Evolutionary conservation across 1,284 basidiomycete genomes (phyloP).

Genomic region (Puccinia triticina): DNA sequence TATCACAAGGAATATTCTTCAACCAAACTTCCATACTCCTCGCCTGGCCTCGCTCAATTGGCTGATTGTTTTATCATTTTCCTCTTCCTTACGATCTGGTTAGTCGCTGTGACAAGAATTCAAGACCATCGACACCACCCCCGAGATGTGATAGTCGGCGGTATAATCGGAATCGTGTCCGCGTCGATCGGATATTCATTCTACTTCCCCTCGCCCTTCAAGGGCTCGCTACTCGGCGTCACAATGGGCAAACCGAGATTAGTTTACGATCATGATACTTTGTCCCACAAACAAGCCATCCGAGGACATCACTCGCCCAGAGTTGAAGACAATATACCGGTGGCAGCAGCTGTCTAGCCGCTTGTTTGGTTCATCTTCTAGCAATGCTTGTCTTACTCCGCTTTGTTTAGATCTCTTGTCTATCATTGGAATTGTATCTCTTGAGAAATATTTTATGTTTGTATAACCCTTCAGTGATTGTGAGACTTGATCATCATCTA

Average conservation of each 20-base stretch:
- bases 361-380: neutral
- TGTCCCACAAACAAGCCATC: conserved; percentile 25
- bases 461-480: neutral
- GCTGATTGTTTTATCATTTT: neutral
- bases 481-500: neutral
- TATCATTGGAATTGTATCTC: conserved; percentile 6
- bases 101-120: conserved; percentile 41
- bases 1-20: neutral
- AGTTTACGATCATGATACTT: conserved; percentile 38
- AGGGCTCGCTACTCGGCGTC: conserved; percentile 30
- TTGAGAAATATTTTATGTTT: neutral
- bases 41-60: neutral
- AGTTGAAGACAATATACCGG: conserved; percentile 7
- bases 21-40: neutral
- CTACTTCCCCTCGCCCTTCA: conserved; percentile 49
- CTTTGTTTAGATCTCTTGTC: neutral
- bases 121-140: conserved; percentile 48
- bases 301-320: neutral
- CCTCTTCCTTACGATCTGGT: neutral
- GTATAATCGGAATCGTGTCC: conserved; percentile 39
- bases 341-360: conserved; percentile 8
- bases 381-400: neutral
- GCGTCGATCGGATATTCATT: conserved; percentile 46
- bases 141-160: conserved; percentile 42
- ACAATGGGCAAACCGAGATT: conserved; percentile 49